Percentiles rank a stretch among this genome's conserved stretches.
phyloP scores from a whole-genome alignment of 805 yeast genomes.

The Yueomyces sinensis region DNA sequence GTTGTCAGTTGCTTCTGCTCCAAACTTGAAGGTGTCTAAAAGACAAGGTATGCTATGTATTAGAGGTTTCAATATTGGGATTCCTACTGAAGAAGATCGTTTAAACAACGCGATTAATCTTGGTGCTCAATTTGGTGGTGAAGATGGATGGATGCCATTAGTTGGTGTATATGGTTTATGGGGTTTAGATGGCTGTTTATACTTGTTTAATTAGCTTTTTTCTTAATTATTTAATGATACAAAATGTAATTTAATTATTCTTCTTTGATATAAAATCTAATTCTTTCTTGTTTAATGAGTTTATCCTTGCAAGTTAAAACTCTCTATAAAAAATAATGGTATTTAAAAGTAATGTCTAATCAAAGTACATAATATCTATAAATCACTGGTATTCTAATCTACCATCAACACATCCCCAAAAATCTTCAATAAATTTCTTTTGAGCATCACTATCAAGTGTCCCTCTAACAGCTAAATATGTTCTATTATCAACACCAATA shows the following conservation, averaged over 20 bases:
- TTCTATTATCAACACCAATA: constrained; percentile 38
- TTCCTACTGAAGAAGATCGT: constrained; percentile 24
- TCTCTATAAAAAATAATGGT: too few species aligned
- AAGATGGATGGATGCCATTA: constrained; percentile 41
- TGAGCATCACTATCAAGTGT: constrained; percentile 28
- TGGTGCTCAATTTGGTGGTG: constrained; percentile 26
- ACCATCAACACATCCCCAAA: constrained; percentile 41
- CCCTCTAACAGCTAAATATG: constrained; percentile 43
- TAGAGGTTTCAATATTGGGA: constrained; percentile 60
- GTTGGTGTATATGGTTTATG: constrained; percentile 41
- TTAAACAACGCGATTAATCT: constrained; percentile 18
- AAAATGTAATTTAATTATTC: too few species aligned
- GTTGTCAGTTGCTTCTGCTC: constrained; percentile 21
- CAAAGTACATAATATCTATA: too few species aligned
- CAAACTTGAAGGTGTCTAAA: constrained; percentile 22
- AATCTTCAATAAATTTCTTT: constrained; percentile 32
- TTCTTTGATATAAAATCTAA: too few species aligned
- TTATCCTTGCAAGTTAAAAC: too few species aligned
- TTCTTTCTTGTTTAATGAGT: too few species aligned
- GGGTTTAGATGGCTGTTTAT: constrained; percentile 61
- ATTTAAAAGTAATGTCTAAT: too few species aligned
- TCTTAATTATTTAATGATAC: not conserved
- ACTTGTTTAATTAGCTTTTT: not conserved
- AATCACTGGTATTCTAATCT: constrained; percentile 28
- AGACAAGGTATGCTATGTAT: constrained; percentile 39